phyloP scores from a whole-genome alignment of 2,329 filamentous ascomycete genomes.

The Phoma herbarum region DNA sequence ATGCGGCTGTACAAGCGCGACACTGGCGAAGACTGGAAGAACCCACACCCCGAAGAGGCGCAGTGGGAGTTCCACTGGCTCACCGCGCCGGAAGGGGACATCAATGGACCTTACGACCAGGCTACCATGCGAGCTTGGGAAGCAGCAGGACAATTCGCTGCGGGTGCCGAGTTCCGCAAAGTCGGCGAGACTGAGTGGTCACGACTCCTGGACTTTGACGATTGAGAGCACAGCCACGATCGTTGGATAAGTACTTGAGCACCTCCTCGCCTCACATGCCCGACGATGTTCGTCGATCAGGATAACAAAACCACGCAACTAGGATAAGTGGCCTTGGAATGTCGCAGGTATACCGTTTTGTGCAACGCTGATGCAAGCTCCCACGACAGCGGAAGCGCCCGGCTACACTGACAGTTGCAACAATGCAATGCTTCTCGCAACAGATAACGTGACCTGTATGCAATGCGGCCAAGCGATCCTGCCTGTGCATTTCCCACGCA shows the following conservation, averaged over 20 bases:
- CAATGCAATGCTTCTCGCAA: constrained; percentile 11
- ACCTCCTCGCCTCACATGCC: constrained; percentile 2
- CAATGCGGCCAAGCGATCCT: constrained; percentile 46
- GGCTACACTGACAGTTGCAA: constrained; percentile 17
- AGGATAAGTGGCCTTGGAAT: not conserved
- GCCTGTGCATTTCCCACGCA: constrained; percentile 26
- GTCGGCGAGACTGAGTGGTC: constrained; percentile 56
- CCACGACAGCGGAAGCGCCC: constrained; percentile 19
- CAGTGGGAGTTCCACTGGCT: constrained; percentile 95
- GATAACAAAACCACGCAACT: constrained; percentile 1
- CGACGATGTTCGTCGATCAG: constrained; percentile 5
- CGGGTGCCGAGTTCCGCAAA: constrained; percentile 73
- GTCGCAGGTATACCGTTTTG: constrained; percentile 7
- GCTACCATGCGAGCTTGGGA: constrained; percentile 90
- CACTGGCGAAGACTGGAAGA: constrained; percentile 85
- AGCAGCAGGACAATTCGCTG: constrained; percentile 89
- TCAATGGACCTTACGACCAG: constrained; percentile 87
- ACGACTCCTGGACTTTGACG: constrained; percentile 48
- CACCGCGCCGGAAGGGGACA: constrained; percentile 80
- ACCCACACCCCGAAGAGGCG: constrained; percentile 53
- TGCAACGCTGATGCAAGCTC: constrained; percentile 18
- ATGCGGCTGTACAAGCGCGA: constrained; percentile 84
- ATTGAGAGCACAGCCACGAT: constrained; percentile 7
- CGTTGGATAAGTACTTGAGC: not conserved
- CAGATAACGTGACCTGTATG: constrained; percentile 41